These are phyloP conservation scores for Talaromyces proteolyticus DNA, from an alignment of 495 filamentous ascomycete genomes.

Conservation along the genomic window DNA sequence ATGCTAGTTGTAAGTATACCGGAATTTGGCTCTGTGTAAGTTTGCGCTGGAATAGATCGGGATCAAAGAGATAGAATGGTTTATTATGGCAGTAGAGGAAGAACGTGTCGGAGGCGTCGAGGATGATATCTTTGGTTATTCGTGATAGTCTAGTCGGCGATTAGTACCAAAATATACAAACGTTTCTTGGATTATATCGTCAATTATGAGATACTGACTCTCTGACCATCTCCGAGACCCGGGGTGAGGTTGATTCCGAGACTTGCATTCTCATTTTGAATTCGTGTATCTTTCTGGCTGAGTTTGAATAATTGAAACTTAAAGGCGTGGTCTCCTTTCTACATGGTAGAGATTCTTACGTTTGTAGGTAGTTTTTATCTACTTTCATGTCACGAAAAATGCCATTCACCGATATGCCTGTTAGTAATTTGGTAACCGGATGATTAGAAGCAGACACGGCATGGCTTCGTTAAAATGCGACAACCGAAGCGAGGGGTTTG, in stretches of 20 bases:
- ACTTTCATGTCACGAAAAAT: too few species aligned
- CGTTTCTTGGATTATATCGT: background rate
- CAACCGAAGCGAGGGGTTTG: too few species aligned
- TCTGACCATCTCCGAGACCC: background rate
- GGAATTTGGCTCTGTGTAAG: slow-evolving; percentile 12
- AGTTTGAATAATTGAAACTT: too few species aligned
- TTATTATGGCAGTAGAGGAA: slow-evolving; percentile 23
- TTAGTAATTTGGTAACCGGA: too few species aligned
- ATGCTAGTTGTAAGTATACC: slow-evolving; percentile 15
- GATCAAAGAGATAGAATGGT: slow-evolving; percentile 24
- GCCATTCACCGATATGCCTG: too few species aligned
- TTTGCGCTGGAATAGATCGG: slow-evolving; percentile 14
- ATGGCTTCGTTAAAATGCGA: too few species aligned
- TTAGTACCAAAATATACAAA: background rate
- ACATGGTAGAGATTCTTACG: too few species aligned
- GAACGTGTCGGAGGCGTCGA: slow-evolving; percentile 18
- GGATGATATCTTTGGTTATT: slow-evolving; percentile 9
- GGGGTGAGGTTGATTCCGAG: background rate
- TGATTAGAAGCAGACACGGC: too few species aligned
- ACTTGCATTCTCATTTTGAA: too few species aligned
- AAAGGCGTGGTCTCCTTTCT: too few species aligned
- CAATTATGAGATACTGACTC: background rate
- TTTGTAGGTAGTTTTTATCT: too few species aligned
- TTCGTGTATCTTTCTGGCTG: too few species aligned
- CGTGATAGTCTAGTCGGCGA: background rate